Base-by-base conservation (phyloP, 2,329 filamentous ascomycete genomes). In the Acrocalymma vagum region DNA sequence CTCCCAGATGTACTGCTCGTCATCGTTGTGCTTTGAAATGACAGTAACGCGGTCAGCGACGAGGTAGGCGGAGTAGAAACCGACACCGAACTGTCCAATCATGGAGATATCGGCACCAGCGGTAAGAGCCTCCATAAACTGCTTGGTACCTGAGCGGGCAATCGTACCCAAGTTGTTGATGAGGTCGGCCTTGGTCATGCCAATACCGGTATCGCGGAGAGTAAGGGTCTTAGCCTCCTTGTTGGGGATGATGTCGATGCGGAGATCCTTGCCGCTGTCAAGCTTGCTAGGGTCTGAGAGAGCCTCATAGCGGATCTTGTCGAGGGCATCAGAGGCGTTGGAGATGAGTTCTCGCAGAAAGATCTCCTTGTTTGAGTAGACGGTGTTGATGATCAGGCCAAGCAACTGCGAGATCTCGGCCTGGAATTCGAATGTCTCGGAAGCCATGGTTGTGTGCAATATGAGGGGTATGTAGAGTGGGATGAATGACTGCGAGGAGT, bases 401-500 rank as follows among this genome's bases (percentile, higher is more conserved):
- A 99, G 88, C 61, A 99, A 90, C 90, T 99, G 94, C 88, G 93
- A 97, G 75, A 99, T 99, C 89, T 99, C 94, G 88, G 94, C 94
- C 88, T 99, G 94, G 83, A 97, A 99, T 88, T 97, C 93, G 81
- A 99, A 99, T 64, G 92, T 96, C 83, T 97, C 92, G 60, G 73
- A 67, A 77, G 90, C 78, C 90, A 95, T 96, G 52, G 49, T 38
- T 49, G 41, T 55, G 46, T 48, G 50, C 33, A 23, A 45, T 50
- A 46, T 43, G 39, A 29, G 42, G 47, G 38, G 47, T 39, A 52
- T 58, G 42, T 9, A 33, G 29, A 20, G 18, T 23, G 17, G n/a
- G 20, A 24, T 24, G 35, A 29, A 49, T 49, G 40, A 38, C n/a
- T n/a, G 29, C 10, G 23, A 6, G 24, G 17, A 4, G 35, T 27